Evolutionary conservation across 345 rosid species (phyloP), one percentile per base, ranked within the genome.

Genomic region (Linum lewisii): DNA sequence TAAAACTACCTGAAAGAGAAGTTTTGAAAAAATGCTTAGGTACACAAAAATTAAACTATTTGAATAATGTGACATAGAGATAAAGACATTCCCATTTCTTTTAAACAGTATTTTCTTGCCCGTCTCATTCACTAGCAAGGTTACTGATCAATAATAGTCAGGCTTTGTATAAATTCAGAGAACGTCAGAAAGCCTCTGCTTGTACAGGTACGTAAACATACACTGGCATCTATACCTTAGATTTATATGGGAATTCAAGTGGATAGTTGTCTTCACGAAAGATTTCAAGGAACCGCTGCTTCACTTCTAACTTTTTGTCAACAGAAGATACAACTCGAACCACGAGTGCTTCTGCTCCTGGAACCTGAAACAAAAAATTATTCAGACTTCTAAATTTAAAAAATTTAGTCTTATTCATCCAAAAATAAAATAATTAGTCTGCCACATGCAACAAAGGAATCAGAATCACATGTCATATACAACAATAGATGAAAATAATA

Each of bases 281-380:
- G 51, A 90, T 90, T 72, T 94, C 99, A 77, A 90, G 91, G 75
- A 90, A 90, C 56, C 96, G 85, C 54, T 78, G 90, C 79, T 94
- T 94, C 72, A 94, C 99, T 74, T 94, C 99, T 76, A 94, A 69
- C 78, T 90, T 94, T 73, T 94, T 94, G 81, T 94, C 97, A 71
- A 90, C 99, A 4, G 99, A 94, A 63, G 95, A 90, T 81, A 94
- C 99, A 71, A 94, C 99, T 73, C 99, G 81, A 60, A 94, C 59
- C 52, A 87, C 99, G 69, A 94, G 96, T 57, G 97, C 70, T 75
- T 94, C 99, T 55, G 95, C 99, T 63, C 90, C 92, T 68, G 84
- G 93, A 74, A 94, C 76, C 99, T 94, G 77, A 66, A 67, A 63
- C 47, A 42, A 42, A 42, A 42, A 7, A 11, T 11, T 42, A 11